Percentiles rank a stretch among this genome's conserved stretches.
Conservation (phyloP, 2,329 filamentous ascomycete species). For the Akanthomyces lecanii region DNA sequence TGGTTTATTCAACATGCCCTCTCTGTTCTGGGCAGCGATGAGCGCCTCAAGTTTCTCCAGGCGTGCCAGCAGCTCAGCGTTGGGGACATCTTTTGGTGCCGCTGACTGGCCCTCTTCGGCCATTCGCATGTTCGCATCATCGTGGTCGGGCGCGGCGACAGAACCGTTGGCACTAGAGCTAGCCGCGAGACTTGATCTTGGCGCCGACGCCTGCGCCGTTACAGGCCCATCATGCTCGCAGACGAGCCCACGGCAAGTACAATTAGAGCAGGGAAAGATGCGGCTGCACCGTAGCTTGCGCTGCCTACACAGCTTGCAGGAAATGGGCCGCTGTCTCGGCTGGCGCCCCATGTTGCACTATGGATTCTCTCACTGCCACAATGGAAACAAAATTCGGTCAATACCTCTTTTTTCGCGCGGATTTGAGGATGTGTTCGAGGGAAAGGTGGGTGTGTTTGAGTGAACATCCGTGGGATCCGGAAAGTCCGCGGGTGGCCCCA, state of each 20-base stretch:
- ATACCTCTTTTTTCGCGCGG: slow-evolving; percentile 2
- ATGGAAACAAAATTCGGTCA: slow-evolving; percentile 3
- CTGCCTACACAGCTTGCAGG: slow-evolving; percentile 32
- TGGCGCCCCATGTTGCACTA: slow-evolving; percentile 25
- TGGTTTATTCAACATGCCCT: slow-evolving; percentile 4
- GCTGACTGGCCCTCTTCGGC: slow-evolving; percentile 1
- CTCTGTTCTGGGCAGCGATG: slow-evolving; percentile 21
- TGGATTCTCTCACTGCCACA: slow-evolving; percentile 12
- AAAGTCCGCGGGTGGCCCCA: slow-evolving; percentile 15
- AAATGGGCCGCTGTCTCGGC: slow-evolving; percentile 33
- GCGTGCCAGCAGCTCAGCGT: slow-evolving; percentile 23
- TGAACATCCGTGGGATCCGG: slow-evolving; percentile 15
- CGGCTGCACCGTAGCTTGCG: slow-evolving; percentile 36
- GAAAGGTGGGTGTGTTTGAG: slow-evolving; percentile 15
- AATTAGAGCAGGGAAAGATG: slow-evolving; percentile 35
- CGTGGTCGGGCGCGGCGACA: background rate
- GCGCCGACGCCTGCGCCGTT: background rate
- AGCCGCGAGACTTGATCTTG: slow-evolving; percentile 12
- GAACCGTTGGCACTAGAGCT: slow-evolving; percentile 1
- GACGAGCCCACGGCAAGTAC: slow-evolving; percentile 31
- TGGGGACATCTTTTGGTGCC: slow-evolving; percentile 20
- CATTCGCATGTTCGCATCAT: slow-evolving; percentile 2
- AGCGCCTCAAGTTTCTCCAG: slow-evolving; percentile 27
- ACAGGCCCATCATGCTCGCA: slow-evolving; percentile 22
- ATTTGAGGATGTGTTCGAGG: slow-evolving; percentile 9